Conservation (phyloP, 2,329 filamentous ascomycete species). For the Colletotrichum simmondsii region DNA sequence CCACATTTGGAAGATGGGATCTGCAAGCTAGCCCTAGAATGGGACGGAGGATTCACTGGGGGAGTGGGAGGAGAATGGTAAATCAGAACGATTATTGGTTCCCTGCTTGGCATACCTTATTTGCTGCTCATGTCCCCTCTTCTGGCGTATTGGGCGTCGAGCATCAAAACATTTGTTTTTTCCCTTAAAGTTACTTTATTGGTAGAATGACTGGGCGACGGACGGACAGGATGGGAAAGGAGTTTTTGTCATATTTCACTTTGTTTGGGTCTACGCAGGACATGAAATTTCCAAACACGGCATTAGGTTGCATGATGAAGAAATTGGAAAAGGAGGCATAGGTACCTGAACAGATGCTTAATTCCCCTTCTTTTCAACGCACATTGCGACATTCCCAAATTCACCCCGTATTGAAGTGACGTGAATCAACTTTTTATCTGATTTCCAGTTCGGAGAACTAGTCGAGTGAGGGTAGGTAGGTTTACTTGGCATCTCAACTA, state of each 20-base stretch:
- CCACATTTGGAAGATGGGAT: background rate
- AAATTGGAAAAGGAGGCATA: constrained; percentile 7
- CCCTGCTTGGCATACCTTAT: background rate
- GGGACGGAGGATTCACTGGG: background rate
- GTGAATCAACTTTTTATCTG: background rate
- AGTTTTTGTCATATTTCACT: constrained; percentile 1
- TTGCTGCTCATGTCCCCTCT: background rate
- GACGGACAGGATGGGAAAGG: background rate
- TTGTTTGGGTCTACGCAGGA: background rate
- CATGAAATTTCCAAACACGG: background rate
- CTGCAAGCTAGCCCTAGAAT: background rate
- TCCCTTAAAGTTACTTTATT: background rate
- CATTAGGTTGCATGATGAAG: background rate
- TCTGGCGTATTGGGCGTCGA: background rate
- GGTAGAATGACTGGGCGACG: background rate
- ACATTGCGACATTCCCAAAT: background rate
- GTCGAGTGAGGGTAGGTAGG: background rate
- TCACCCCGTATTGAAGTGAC: background rate
- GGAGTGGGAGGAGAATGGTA: background rate
- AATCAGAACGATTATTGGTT: background rate
- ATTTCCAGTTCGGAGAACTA: background rate
- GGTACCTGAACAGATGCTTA: background rate
- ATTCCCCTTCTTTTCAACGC: background rate
- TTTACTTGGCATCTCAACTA: background rate
- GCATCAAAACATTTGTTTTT: background rate